Evolutionary conservation across 345 rosid genomes (phyloP), one percentile per base, ranked within the genome.

Genomic region (Populus pruinosa): DNA sequence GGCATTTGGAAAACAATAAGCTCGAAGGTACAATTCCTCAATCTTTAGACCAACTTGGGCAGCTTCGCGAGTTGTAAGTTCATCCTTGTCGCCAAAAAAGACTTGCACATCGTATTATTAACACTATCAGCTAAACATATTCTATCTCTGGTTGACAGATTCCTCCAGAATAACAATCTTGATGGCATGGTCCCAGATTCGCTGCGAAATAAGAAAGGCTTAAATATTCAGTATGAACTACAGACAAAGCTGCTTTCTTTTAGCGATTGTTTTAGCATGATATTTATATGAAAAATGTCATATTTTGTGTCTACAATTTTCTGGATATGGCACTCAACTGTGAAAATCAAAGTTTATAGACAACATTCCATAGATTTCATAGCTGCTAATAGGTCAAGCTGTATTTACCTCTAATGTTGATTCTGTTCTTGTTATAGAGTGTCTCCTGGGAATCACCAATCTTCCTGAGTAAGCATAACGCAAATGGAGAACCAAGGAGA

Each of bases 1-100:
- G 99, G 79, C 97, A 92, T 82, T 84, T 95, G 90, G 96, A 93
- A 74, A 82, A 88, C 71, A 93, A 96, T 78, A 84, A 86, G 69
- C 83, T 93, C 63, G 82, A 81, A 74, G 97, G 97, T 81, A 2
- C 83, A 8, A 85, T 95, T 67, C 99, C 98, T 61, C 74, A 85
- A 71, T 89, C 96, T 27, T 78, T 95, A 61, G 88, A 88, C 74
- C 72, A 67, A 53, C 93, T 95, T 35, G 76, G 67, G 23, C 76
- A 47, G 47, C 88, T 95, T 55, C 88, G 71, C 0, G 92, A 85
- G 72, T 64, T 93, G 96, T 92, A 87, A 91, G 85, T 75, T 73
- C 78, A 17, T 59, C 25, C 41, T 63, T 3, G 36, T 31, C 31
- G 35, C 56, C 56, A 16, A 50, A 17, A 50, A 50, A 17, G 56